Evolutionary conservation across 2,329 filamentous ascomycete species (phyloP).

Genomic region (Lithohypha guttulata): DNA sequence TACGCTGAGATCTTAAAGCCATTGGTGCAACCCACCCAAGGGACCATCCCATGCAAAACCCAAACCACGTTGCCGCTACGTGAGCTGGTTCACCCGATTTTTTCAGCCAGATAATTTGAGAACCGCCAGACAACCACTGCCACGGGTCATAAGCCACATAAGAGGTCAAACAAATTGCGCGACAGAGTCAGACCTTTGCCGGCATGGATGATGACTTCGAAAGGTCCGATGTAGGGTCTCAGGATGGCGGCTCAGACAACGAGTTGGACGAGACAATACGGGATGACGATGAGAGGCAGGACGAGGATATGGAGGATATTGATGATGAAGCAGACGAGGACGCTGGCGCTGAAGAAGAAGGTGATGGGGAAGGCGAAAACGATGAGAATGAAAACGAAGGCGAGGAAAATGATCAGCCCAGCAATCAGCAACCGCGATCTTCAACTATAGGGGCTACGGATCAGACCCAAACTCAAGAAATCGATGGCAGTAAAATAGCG

Average conservation of each 20-base stretch:
- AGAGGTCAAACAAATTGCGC: too few species aligned
- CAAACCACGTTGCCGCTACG: too few species aligned
- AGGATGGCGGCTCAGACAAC: conserved; percentile 40
- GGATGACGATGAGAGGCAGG: conserved; percentile 26
- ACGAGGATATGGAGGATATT: conserved; percentile 32
- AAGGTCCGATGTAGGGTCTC: conserved; percentile 28
- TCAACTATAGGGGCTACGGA: conserved; percentile 21
- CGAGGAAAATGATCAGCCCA: conserved; percentile 32
- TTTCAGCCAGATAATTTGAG: too few species aligned
- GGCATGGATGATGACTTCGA: conserved; percentile 7
- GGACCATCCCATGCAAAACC: too few species aligned
- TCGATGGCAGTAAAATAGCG: conserved; percentile 27
- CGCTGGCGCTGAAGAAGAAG: conserved; percentile 34
- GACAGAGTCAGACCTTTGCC: too few species aligned
- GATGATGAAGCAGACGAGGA: conserved; percentile 37
- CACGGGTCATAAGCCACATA: too few species aligned
- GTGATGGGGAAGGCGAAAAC: conserved; percentile 31
- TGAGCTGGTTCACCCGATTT: too few species aligned
- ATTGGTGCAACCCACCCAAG: too few species aligned
- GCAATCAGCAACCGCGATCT: conserved; percentile 26
- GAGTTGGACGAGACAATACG: conserved; percentile 37
- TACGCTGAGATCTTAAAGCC: too few species aligned
- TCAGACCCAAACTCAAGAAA: conserved; percentile 30
- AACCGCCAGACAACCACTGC: too few species aligned
- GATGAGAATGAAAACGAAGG: conserved; percentile 35